Conservation (phyloP, 2,329 filamentous ascomycete genomes). For the Chrysoporthe deuterocubensis region DNA sequence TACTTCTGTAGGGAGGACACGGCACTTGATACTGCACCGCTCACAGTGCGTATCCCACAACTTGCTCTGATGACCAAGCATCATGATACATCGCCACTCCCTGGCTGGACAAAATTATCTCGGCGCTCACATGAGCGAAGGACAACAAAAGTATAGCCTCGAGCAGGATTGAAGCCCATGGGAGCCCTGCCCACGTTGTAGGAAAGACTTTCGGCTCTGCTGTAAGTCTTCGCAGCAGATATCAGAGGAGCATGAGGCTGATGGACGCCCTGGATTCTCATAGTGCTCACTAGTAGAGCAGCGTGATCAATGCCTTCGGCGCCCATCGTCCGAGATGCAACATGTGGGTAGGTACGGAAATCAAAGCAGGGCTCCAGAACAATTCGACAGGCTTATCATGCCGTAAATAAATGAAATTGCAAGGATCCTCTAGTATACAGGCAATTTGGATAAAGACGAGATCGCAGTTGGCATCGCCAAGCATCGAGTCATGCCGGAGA, state of each 20-base stretch:
- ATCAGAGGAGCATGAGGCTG: neutral
- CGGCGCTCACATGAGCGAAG: neutral
- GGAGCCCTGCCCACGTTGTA: neutral
- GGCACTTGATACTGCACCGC: neutral
- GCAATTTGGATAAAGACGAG: constrained; percentile 25
- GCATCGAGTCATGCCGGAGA: neutral
- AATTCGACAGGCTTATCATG: neutral
- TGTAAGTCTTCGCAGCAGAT: neutral
- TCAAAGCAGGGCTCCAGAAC: neutral
- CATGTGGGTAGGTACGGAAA: neutral
- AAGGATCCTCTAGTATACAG: constrained; percentile 15
- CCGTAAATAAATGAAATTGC: neutral
- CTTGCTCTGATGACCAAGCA: neutral
- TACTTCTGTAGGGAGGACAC: neutral
- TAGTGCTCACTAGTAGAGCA: neutral
- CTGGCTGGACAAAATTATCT: no score
- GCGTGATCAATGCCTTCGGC: constrained; percentile 1
- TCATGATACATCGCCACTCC: neutral
- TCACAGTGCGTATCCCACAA: neutral
- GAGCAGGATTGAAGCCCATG: neutral
- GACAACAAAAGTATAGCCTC: neutral
- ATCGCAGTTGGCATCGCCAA: constrained; percentile 5
- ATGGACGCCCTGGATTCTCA: neutral
- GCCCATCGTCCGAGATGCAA: constrained; percentile 14
- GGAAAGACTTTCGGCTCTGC: neutral